Conservation (phyloP, 257 asterid genomes). For the Scutellaria galericulata region DNA sequence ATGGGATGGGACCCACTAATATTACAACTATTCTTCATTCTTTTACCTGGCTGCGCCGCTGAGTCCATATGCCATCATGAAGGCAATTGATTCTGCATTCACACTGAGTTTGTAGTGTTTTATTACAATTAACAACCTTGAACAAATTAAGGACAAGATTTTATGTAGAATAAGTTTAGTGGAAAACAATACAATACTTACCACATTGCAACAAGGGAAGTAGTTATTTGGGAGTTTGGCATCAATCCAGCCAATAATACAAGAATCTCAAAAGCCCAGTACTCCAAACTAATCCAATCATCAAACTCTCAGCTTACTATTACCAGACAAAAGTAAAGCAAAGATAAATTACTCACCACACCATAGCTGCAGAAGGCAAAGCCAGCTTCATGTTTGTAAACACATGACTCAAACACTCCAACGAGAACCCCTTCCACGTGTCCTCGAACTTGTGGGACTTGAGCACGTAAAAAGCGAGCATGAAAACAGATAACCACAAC, state of each 20-base stretch:
- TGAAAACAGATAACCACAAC: constrained; percentile 58
- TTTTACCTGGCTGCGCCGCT: constrained; percentile 86
- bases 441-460: constrained; percentile 42
- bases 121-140: not conserved
- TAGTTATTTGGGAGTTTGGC: constrained; percentile 71
- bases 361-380: constrained; percentile 81
- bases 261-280: constrained; percentile 86
- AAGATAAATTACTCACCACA: constrained; percentile 46
- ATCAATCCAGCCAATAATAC: constrained; percentile 83
- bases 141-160: not conserved
- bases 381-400: constrained; percentile 52
- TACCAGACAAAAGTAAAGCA: not conserved
- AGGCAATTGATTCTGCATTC: constrained; percentile 49
- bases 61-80: constrained; percentile 70
- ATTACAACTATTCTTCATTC: not conserved
- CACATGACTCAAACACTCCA: constrained; percentile 45
- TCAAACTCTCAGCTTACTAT: not conserved
- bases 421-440: constrained; percentile 62
- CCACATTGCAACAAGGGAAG: constrained; percentile 91
- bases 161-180: not conserved
- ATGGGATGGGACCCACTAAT: not conserved
- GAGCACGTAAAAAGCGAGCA: constrained; percentile 50
- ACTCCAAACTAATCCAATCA: constrained; percentile 63
- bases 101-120: constrained; percentile 36
- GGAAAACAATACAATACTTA: constrained; percentile 27